These are phyloP conservation scores for Diaporthe sp. DNA, from an alignment of 2,329 filamentous ascomycete genomes.

Conservation along the genomic window DNA sequence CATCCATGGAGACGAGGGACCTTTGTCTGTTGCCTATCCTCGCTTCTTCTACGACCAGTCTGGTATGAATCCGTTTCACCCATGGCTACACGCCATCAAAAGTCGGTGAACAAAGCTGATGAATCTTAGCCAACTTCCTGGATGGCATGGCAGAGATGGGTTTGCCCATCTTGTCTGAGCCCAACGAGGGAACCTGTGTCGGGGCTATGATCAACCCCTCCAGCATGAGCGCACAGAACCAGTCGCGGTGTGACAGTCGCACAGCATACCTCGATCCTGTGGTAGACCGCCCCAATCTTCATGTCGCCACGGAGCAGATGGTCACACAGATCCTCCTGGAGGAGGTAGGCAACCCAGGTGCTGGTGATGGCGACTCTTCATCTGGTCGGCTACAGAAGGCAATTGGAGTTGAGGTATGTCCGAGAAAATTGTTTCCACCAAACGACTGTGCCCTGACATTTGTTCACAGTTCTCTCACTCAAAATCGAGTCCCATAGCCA, in stretches of 20 bases:
- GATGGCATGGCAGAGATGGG: conserved; percentile 55
- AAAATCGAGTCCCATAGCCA: conserved; percentile 42
- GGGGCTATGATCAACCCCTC: conserved; percentile 55
- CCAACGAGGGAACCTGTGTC: conserved; percentile 53
- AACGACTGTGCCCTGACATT: neutral
- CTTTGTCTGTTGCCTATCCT: conserved; percentile 56
- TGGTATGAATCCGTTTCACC: conserved; percentile 46
- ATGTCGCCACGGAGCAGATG: conserved; percentile 55
- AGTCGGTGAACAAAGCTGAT: conserved; percentile 33
- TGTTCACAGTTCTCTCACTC: conserved; percentile 48
- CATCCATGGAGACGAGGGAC: conserved; percentile 53
- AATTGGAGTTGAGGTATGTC: conserved; percentile 56
- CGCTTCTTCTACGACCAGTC: conserved; percentile 56
- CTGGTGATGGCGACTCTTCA: conserved; percentile 12
- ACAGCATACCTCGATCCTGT: conserved; percentile 57
- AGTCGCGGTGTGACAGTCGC: conserved; percentile 57
- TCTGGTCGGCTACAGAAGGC: conserved; percentile 41
- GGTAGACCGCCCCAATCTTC: conserved; percentile 54
- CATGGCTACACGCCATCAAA: neutral
- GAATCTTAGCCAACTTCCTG: conserved; percentile 53
- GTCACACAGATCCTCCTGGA: conserved; percentile 54
- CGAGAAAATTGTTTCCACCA: neutral
- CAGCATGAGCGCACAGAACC: conserved; percentile 55
- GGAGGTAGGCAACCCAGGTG: conserved; percentile 32
- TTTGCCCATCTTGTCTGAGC: conserved; percentile 52